phyloP scores from a whole-genome alignment of 495 filamentous ascomycete genomes.

The Aspergillus diversus region DNA sequence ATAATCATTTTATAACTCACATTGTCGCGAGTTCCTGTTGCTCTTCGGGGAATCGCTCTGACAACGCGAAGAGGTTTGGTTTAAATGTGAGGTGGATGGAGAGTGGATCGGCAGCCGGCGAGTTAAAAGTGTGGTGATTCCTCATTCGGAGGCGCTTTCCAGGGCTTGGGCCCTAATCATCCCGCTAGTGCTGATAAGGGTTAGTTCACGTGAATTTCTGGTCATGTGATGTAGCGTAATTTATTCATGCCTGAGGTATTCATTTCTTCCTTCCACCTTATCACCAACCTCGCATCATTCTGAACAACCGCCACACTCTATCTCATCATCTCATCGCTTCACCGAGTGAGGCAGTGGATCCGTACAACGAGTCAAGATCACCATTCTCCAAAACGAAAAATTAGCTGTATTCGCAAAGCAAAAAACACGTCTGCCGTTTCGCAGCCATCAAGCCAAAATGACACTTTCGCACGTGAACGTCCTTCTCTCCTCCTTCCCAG shows the following conservation, averaged over 20 bases:
- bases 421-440: background rate
- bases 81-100: slow-evolving; percentile 37
- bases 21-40: slow-evolving; percentile 64
- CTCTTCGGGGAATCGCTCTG: slow-evolving; percentile 63
- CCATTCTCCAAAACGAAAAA: too few species aligned
- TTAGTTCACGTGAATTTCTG: slow-evolving; percentile 11
- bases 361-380: too few species aligned
- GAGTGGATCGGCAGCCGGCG: slow-evolving; percentile 42
- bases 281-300: slow-evolving; percentile 6
- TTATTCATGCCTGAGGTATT: slow-evolving; percentile 13
- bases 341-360: too few species aligned
- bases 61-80: slow-evolving; percentile 49
- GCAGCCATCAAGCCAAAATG: slow-evolving; percentile 35
- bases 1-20: slow-evolving; percentile 34
- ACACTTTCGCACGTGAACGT: slow-evolving; percentile 67
- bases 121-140: slow-evolving; percentile 48
- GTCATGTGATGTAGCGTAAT: slow-evolving; percentile 26
- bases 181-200: slow-evolving; percentile 14
- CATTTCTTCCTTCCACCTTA: slow-evolving; percentile 8
- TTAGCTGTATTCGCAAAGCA: too few species aligned
- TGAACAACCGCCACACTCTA: too few species aligned
- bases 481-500: slow-evolving; percentile 79
- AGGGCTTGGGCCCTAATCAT: slow-evolving; percentile 49
- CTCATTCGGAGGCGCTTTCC: slow-evolving; percentile 30
- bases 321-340: too few species aligned